Conservation (phyloP, 139 green algal genomes). For the Cymbomonas tetramitiformis region DNA sequence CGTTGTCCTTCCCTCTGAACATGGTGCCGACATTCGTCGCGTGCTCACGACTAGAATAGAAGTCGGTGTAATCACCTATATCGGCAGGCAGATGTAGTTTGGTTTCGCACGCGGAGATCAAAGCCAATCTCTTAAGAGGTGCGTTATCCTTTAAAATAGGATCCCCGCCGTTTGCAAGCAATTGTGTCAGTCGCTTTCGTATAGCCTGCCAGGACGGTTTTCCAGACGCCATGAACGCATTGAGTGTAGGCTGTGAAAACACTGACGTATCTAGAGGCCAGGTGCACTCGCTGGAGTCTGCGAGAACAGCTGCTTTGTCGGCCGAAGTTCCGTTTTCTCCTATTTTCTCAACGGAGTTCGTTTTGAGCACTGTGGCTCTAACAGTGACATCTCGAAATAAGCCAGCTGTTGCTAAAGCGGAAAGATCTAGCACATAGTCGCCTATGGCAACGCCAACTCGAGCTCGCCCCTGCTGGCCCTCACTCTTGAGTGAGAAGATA, state of each 20-base stretch:
- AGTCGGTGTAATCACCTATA: slow-evolving; percentile 91
- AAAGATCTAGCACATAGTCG: no score
- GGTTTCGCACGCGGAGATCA: slow-evolving; percentile 43
- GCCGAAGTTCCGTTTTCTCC: no score
- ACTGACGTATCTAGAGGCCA: no score
- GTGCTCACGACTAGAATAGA: slow-evolving; percentile 77
- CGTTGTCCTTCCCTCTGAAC: slow-evolving; percentile 53
- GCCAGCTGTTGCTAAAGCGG: background rate
- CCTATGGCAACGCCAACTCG: no score
- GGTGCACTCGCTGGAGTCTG: no score
- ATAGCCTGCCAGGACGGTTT: slow-evolving; percentile 49
- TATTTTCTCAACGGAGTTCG: no score
- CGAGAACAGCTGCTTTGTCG: no score
- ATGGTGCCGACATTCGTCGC: slow-evolving; percentile 65
- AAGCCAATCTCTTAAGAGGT: slow-evolving; percentile 13
- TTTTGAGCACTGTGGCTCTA: background rate
- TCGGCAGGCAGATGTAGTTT: slow-evolving; percentile 54
- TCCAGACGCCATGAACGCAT: slow-evolving; percentile 68
- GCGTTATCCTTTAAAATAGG: slow-evolving; percentile 40
- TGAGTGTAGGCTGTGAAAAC: slow-evolving; percentile 38
- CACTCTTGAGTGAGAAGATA: slow-evolving; percentile 3
- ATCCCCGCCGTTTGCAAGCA: slow-evolving; percentile 34
- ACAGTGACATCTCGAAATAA: background rate
- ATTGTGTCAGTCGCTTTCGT: slow-evolving; percentile 31
- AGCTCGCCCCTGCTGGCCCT: no score